phyloP scores from a whole-genome alignment of 2,329 filamentous ascomycete species.

The Pyricularia sp. region DNA sequence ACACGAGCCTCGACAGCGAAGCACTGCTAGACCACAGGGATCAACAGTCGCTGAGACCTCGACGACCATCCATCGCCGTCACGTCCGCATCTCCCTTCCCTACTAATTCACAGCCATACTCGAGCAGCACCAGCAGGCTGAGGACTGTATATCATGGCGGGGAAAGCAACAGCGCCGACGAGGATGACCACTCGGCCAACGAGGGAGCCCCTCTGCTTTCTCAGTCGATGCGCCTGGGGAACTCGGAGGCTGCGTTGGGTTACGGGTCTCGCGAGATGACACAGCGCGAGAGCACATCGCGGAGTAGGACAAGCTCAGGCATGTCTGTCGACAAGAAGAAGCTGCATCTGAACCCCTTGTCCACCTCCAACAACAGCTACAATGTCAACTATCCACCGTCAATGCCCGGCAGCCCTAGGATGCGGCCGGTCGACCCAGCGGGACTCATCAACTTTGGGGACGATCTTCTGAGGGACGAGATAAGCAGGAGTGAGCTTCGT shows the following conservation, averaged over 20 bases:
- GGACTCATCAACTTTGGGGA: conserved; percentile 48
- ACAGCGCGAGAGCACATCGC: conserved; percentile 15
- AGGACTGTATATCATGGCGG: conserved; percentile 16
- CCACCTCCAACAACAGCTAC: conserved; percentile 30
- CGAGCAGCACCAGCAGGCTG: conserved; percentile 10
- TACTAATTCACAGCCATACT: conserved; percentile 16
- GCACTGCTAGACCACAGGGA: conserved; percentile 70
- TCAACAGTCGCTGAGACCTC: conserved; percentile 48
- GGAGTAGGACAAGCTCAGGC: conserved; percentile 34
- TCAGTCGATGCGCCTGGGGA: conserved; percentile 22
- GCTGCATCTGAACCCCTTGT: conserved; percentile 14
- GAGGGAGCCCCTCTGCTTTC: conserved; percentile 44
- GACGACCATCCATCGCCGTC: conserved; percentile 41
- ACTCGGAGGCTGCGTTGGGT: conserved; percentile 14
- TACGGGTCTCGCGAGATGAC: conserved; percentile 31
- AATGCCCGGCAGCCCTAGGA: conserved; percentile 46
- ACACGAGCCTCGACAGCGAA: conserved; percentile 80
- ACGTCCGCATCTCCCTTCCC: conserved; percentile 20
- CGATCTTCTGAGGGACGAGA: conserved; percentile 57
- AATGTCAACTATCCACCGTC: conserved; percentile 60
- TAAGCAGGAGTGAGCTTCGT: conserved; percentile 17
- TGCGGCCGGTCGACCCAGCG: conserved; percentile 33
- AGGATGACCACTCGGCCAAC: conserved; percentile 27
- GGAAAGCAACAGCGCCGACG: conserved; percentile 34
- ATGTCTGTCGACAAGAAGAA: conserved; percentile 36